A percentile compares a stretch with the other conserved stretches of the same genome.
Evolutionary conservation across 2,329 filamentous ascomycete species (phyloP).

Genomic region (Xylariaceae sp.): DNA sequence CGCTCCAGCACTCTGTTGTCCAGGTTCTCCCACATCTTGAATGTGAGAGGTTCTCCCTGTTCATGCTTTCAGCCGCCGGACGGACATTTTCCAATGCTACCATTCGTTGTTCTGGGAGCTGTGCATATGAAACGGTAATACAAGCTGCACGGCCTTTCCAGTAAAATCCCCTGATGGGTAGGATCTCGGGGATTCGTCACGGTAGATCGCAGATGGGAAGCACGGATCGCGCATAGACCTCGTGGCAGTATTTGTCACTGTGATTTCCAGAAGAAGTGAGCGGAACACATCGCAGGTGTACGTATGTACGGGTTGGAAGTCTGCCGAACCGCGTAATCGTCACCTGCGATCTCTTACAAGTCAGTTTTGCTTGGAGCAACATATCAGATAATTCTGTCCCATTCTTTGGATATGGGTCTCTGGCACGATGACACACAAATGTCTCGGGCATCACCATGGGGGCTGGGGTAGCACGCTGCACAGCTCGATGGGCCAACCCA

Average conservation of each 20-base stretch:
- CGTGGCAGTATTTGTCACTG: too few species aligned
- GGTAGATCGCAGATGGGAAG: background rate
- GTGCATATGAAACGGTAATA: background rate
- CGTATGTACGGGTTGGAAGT: background rate
- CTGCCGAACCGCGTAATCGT: background rate
- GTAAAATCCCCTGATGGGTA: background rate
- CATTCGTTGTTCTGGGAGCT: background rate
- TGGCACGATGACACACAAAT: background rate
- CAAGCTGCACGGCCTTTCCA: background rate
- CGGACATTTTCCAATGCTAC: background rate
- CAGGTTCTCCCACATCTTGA: background rate
- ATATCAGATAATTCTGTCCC: background rate
- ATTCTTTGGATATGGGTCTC: background rate
- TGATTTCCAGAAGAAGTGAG: background rate
- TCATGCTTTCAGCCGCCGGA: background rate
- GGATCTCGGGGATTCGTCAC: background rate
- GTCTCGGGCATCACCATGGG: background rate
- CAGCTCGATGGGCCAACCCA: too few species aligned
- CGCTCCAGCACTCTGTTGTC: background rate
- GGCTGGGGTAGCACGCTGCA: background rate
- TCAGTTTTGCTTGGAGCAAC: background rate
- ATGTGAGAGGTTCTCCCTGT: background rate
- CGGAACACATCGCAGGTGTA: background rate
- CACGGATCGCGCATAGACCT: background rate
- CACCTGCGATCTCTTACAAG: background rate